Evolutionary conservation across 768 basidiomycete genomes (phyloP), one percentile per base, ranked within the genome.

Genomic region (Lactarius akahatsu): DNA sequence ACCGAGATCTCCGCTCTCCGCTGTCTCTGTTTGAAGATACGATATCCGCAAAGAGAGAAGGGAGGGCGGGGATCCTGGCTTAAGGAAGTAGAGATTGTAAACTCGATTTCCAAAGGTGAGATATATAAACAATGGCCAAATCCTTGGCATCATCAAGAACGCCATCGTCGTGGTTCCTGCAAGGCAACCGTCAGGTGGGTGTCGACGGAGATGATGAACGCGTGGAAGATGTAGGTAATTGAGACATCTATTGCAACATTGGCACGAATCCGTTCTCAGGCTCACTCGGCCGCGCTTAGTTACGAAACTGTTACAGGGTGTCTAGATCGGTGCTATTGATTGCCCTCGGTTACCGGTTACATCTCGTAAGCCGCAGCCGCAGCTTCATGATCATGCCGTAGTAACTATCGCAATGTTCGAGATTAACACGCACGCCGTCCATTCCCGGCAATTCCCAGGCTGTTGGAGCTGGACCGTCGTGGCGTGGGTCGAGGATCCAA

Each of bases 21-120:
- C 43, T n/a, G 8, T 52, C 50, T 52, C 13, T 28, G 26, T 26
- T 26, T 52, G 50, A 26, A 26, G 5, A 52, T 26, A 26, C 4
- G 26, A 70, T 5, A 3, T 38, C 18, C 30, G 73, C 71, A 15
- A 70, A 63, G 30, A 61, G 20, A 23, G 71, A 50, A 40, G 4
- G 57, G 40, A 52, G 59, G 38, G 57, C 41, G 62, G 72, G 64
- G 38, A 71, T 60, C 43, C 41, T 32, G 28, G 60, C 43, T 52
- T 13, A 72, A 50, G 32, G 15, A 45, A 34, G 63, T 23, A 40
- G 65, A 65, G n/a, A 70, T 59, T 20, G 68, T 47, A n/a, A 60
- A 43, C 28, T 62, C 61, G 6, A 68, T 36, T 59, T 32, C 59
- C 43, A 30, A 52, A 43, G 67, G 55, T 13, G 61, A 38, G 36